Conservation (phyloP, 108 stramenopile species). For the Cyclotella choctawhatcheeana region DNA sequence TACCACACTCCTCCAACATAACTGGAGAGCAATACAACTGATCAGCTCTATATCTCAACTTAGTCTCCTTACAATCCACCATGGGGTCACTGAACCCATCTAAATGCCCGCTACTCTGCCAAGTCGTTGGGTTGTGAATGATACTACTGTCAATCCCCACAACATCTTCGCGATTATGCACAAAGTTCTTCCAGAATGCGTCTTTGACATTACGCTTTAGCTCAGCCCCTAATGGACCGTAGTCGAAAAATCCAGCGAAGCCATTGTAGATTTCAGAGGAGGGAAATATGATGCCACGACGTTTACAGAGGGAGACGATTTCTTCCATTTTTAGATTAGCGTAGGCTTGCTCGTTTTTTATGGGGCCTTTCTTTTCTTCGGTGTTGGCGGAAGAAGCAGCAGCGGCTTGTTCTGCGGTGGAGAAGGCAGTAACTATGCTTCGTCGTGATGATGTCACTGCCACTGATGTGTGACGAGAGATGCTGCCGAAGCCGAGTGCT, state of each 20-base stretch:
- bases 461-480: background rate
- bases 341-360: slow-evolving; percentile 21
- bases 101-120: slow-evolving; percentile 96
- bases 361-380: slow-evolving; percentile 4
- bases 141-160: slow-evolving; percentile 94
- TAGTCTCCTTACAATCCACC: slow-evolving; percentile 96
- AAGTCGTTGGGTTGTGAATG: slow-evolving; percentile 93
- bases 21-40: slow-evolving; percentile 88
- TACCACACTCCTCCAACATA: slow-evolving; percentile 50
- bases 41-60: slow-evolving; percentile 94
- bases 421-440: slow-evolving; percentile 25
- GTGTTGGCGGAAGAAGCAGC: background rate
- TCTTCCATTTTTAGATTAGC: slow-evolving; percentile 80
- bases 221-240: slow-evolving; percentile 94
- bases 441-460: slow-evolving; percentile 16
- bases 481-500: slow-evolving; percentile 33
- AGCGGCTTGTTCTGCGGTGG: slow-evolving; percentile 41
- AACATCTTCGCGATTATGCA: slow-evolving; percentile 89
- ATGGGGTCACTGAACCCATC: slow-evolving; percentile 98
- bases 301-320: slow-evolving; percentile 91
- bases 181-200: slow-evolving; percentile 94
- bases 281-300: slow-evolving; percentile 96
- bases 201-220: slow-evolving; percentile 91
- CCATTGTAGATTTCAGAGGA: slow-evolving; percentile 98
- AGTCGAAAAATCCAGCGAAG: slow-evolving; percentile 97